Conservation (phyloP, 1,284 basidiomycete genomes). For the Pseudozyma sp. region DNA sequence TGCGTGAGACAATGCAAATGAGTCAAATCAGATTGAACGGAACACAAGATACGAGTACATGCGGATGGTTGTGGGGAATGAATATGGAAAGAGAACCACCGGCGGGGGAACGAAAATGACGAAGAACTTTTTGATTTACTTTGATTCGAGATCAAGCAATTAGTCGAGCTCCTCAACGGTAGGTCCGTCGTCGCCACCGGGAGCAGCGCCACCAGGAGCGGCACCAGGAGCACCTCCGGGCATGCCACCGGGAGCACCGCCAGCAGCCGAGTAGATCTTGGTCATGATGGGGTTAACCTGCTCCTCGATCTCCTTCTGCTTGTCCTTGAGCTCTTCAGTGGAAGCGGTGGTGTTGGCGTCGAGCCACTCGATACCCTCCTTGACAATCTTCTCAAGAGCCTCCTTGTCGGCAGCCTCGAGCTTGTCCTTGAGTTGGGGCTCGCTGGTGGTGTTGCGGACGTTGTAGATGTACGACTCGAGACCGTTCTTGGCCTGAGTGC, state of each 20-base stretch:
- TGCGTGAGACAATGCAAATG: constrained; percentile 28
- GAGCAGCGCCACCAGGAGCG: constrained; percentile 53
- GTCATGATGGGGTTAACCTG: constrained; percentile 95
- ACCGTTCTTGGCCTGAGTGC: constrained; percentile 82
- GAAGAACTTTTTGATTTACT: constrained; percentile 11
- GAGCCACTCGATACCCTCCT: constrained; percentile 89
- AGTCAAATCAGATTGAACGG: constrained; percentile 42
- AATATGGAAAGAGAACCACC: constrained; percentile 33
- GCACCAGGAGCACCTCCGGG: constrained; percentile 71
- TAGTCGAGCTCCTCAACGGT: constrained; percentile 86
- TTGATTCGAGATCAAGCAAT: constrained; percentile 19
- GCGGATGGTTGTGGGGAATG: constrained; percentile 31
- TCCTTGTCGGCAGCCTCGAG: constrained; percentile 88
- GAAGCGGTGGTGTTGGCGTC: constrained; percentile 88
- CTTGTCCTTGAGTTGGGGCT: constrained; percentile 75
- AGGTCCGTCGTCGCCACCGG: constrained; percentile 78
- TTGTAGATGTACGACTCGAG: constrained; percentile 96
- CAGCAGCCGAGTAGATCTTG: constrained; percentile 82
- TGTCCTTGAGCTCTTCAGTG: constrained; percentile 94
- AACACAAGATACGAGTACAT: constrained; percentile 42
- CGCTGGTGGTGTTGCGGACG: constrained; percentile 80
- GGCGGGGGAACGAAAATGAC: constrained; percentile 13
- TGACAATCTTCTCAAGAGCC: constrained; percentile 84
- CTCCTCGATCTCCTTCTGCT: constrained; percentile 94
- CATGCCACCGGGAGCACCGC: constrained; percentile 73